Base-by-base conservation (phyloP, 2,329 filamentous ascomycete genomes). In the Huntiella moniliformis region DNA sequence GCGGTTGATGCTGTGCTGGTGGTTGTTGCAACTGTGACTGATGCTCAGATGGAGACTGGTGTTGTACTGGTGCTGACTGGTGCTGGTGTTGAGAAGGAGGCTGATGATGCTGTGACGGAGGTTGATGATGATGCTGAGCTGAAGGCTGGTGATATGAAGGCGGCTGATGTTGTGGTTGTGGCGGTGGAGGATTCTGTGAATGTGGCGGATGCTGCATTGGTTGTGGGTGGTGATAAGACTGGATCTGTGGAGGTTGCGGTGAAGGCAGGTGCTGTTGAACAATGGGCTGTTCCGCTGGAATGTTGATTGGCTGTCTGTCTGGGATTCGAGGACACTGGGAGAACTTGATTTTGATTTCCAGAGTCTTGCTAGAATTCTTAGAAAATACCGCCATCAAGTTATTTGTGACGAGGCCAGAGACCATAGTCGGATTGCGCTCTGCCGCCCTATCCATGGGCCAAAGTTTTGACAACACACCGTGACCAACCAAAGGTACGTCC, bases 331-430 rank as follows among this genome's bases (percentile, higher is more conserved):
- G 22, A 8, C 22, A 79, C 12, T 80, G 79, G 2, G 86, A 80
- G 47, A 98, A 68, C 57, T 84, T 86, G 51, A 98, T 68, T 60
- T 82, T 93, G 53, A 98, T 88, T 63, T 98, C 91, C 49, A 98
- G 65, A 1, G 83, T 96, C 61, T 96, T 87, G 54, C 79, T 81
- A 50, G 79, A 71, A 31, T 83, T 85, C 55, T 82, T 84, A 35
- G 77, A 78, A 58, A 96, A 93, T 17, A 95, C 67, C 7, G 82
- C 83, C 39, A 93, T 67, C 38, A 86, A 64, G 58, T 93, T 95
- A 57, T 82, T 84, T 56, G 82, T 85, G 46, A 98, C 83, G 32
- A 86, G 80, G 47, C 91, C 91, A 5, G 88, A 95, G 52, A 98
- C 79, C 62, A 86, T 68, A 56, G 79, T 76, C 46, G 70, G 47